Evolutionary conservation across 2,329 filamentous ascomycete genomes (phyloP).

Genomic region (Thermoascus crustaceus): DNA sequence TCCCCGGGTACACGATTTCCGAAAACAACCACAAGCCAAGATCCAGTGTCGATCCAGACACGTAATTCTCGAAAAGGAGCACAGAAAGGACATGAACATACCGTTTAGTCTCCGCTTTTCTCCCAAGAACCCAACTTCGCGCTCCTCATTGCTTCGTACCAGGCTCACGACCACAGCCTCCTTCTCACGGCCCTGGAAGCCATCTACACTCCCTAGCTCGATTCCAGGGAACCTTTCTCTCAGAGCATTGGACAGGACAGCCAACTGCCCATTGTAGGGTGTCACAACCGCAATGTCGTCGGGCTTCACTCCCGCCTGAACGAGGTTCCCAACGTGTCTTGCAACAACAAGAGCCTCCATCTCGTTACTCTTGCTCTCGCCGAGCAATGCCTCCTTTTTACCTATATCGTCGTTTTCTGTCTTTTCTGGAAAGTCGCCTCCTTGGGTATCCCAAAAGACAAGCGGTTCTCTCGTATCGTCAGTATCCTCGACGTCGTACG

Average conservation of each 20-base stretch:
- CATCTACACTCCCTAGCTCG: conserved; percentile 93
- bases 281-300: conserved; percentile 90
- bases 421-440: conserved; percentile 80
- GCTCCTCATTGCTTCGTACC: conserved; percentile 80
- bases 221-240: conserved; percentile 76
- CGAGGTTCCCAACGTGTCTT: conserved; percentile 65
- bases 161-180: conserved; percentile 88
- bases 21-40: no score
- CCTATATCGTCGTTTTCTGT: conserved; percentile 61
- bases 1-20: no score
- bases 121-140: conserved; percentile 85
- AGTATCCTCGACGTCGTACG: conserved; percentile 66
- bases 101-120: conserved; percentile 91
- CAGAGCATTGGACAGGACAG: conserved; percentile 64
- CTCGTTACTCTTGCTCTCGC: conserved; percentile 83
- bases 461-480: conserved; percentile 84
- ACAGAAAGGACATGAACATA: conserved; percentile 40
- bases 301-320: conserved; percentile 69
- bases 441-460: conserved; percentile 93
- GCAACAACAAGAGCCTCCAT: conserved; percentile 77
- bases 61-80: not conserved
- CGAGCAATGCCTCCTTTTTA: conserved; percentile 46
- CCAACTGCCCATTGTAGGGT: conserved; percentile 91
- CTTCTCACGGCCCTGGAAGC: conserved; percentile 95
- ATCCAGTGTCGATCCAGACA: conserved; percentile 6